Conservation (phyloP, 148 eudicot genomes). For the Silene conica region DNA sequence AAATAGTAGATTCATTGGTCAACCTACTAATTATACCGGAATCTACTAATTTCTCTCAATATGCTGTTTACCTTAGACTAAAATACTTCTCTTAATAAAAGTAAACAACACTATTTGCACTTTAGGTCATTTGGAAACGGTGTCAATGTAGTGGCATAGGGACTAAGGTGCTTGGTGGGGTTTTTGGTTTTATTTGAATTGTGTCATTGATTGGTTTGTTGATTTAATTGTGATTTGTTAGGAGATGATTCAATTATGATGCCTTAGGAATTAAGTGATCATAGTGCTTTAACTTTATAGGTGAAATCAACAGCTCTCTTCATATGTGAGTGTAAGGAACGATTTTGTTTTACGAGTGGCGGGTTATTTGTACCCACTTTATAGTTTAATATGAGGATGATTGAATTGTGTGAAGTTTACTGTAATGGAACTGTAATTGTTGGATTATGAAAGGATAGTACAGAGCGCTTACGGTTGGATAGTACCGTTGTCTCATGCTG, state of each 20-base stretch:
- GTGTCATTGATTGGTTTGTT: background rate
- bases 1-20: too few relatives aligned
- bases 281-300: background rate
- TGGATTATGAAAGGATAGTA: background rate
- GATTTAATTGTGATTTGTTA: background rate
- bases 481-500: too few relatives aligned
- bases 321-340: too few relatives aligned
- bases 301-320: too few relatives aligned
- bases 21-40: too few relatives aligned
- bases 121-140: background rate
- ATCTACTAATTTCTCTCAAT: too few relatives aligned
- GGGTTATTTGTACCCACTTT: background rate
- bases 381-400: background rate
- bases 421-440: background rate
- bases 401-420: background rate
- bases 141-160: background rate
- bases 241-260: background rate
- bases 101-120: too few relatives aligned
- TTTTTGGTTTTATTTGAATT: background rate
- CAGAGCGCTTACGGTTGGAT: too few relatives aligned
- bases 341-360: too few relatives aligned
- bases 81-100: too few relatives aligned
- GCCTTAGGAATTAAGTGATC: background rate
- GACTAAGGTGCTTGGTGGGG: background rate
- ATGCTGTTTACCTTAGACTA: too few relatives aligned